Evolutionary conservation across 2,329 filamentous ascomycete species (phyloP), one percentile per base, ranked within the genome.

Genomic region (Colletotrichum destructivum): DNA sequence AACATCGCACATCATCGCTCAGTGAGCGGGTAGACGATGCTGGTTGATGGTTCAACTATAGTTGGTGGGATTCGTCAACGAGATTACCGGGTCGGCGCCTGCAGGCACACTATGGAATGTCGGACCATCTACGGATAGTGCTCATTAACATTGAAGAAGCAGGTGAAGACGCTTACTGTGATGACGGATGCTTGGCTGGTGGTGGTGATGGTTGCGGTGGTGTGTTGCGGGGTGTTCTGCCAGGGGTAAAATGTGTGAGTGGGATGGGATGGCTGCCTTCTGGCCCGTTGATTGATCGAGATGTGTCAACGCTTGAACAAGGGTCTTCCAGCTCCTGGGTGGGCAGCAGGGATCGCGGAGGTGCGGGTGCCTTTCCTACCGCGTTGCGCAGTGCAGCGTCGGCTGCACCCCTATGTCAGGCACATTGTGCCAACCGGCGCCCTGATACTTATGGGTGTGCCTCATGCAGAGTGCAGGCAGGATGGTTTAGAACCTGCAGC

Each of bases 331-430:
- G 46, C 61, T 55, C 11, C 31, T 35, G 23, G 57, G 64, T 42
- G n/a, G 16, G 42, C 65, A 21, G 47, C 65, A 71, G 44, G 69
- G 69, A 52, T 63, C 65, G 65, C 65, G 65, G 65, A 69, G 69
- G 65, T 42, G 40, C 65, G 69, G 69, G 64, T 68, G 69, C 60
- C 26, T 60, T 49, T 68, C 68, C 68, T 71, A 15, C 66, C 61
- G 66, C 51, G 13, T 51, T 62, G 57, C 49, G 49, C 40, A 61
- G 52, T 64, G 49, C 40, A 61, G 60, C 57, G 60, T 63, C 61
- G 47, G 60, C 47, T 52, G 60, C 51, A 57, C 64, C 68, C 64
- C 59, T 63, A 59, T 69, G 69, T 40, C 64, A 71, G 69, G 65
- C 54, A 69, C 69, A 60, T 60, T 46, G 5, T 31, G 31, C 35